phyloP scores from a whole-genome alignment of 2,329 filamentous ascomycete species.

The Ceratocystis colombiana region DNA sequence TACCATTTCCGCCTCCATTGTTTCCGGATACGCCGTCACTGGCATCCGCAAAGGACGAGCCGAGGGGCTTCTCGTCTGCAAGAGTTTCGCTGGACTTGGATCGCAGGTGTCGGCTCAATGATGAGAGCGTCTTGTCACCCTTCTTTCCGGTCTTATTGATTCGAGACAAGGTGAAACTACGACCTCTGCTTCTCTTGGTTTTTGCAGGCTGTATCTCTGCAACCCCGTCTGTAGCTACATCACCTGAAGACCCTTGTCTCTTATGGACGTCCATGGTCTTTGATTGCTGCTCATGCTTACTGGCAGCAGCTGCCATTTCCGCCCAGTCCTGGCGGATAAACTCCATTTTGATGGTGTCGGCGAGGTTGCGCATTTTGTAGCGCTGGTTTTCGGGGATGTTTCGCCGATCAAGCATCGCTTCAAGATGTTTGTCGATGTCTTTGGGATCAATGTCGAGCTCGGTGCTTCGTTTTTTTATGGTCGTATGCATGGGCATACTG shows the following conservation, averaged over 20 bases:
- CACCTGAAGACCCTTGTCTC: constrained; percentile 25
- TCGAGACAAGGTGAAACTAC: constrained; percentile 69
- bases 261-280: constrained; percentile 27
- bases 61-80: constrained; percentile 47
- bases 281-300: constrained; percentile 18
- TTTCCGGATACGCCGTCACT: constrained; percentile 32
- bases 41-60: constrained; percentile 13
- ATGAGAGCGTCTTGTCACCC: constrained; percentile 45
- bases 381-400: constrained; percentile 92
- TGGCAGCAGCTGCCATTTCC: constrained; percentile 46
- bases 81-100: constrained; percentile 65
- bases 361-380: constrained; percentile 86
- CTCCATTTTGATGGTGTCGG: constrained; percentile 84
- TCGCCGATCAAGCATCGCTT: constrained; percentile 64
- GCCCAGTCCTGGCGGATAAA: constrained; percentile 85
- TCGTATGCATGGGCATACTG: constrained; percentile 10
- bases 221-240: constrained; percentile 34
- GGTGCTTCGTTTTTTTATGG: constrained; percentile 30
- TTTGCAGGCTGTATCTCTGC: constrained; percentile 36
- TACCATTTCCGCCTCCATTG: constrained; percentile 43
- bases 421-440: constrained; percentile 48
- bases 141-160: constrained; percentile 37
- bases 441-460: constrained; percentile 46
- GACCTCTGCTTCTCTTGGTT: constrained; percentile 54
- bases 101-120: constrained; percentile 49